Evolutionary conservation across 345 rosid genomes (phyloP), one percentile per base, ranked within the genome.

Genomic region (Eucalyptus rudis): DNA sequence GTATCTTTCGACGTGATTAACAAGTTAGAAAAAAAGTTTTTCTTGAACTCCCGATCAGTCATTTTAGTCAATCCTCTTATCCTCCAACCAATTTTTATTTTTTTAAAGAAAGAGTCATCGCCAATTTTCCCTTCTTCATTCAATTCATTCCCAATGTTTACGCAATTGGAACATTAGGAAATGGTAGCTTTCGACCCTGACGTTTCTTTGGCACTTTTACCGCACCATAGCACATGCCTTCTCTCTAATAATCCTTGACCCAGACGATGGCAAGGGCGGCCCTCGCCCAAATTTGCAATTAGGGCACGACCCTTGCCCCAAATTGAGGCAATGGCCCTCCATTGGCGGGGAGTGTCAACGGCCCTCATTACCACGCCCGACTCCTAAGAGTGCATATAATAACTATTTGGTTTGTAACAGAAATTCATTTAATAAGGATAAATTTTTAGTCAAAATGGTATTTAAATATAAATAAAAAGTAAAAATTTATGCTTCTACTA

Each of bases 191-290:
- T 64, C 40, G 5, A 64, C 20, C 36, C 14, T 13, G 8, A n/a
- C 10, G 5, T 64, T 14, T 64, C 36, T 64, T 62, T n/a, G 4
- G 33, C 71, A 27, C 71, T 62, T 62, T 62, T 13, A 13, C 71
- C 1, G 4, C 17, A 4, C 71, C 33, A 13, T 4, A 62, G 33
- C 71, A 62, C 33, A 29, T 7, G 31, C 71, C 4, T n/a, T 7
- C 3, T 64, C 36, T n/a, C 40, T n/a, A 14, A 64, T n/a, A 14
- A 64, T 64, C 20, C 5, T 15, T 4, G 10, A n/a, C 10, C 36
- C 6, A 0, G 5, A n/a, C 3, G n/a, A n/a, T n/a, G 1, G 8
- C 33, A 13, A 29, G 71, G 4, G 33, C 1, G 2, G 4, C 8
- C 33, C 9, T 29, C 2, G 4, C 71, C 16, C 17, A 6, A 2